A percentile compares a stretch with the other conserved stretches of the same genome.
Evolutionary conservation across 768 basidiomycete genomes (phyloP).

Genomic region (Boletus subcaerulescens): DNA sequence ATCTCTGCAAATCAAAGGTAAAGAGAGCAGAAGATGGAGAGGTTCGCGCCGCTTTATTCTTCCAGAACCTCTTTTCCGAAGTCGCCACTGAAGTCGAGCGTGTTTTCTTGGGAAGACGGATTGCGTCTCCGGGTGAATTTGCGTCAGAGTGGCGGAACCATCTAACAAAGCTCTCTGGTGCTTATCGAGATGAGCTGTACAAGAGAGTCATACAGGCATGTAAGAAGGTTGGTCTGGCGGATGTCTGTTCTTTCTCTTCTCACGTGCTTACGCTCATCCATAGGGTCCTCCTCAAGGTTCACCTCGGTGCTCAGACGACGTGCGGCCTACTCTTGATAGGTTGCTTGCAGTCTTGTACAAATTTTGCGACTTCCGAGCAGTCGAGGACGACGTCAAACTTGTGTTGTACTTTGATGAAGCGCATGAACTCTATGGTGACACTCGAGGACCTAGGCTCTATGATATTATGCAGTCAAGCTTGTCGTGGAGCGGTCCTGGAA

Average conservation of each 20-base stretch:
- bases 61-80: neutral
- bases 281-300: neutral
- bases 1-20: neutral
- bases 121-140: neutral
- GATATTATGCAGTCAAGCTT: neutral
- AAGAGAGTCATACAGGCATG: neutral
- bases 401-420: neutral
- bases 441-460: neutral
- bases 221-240: neutral
- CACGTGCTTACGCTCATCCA: neutral
- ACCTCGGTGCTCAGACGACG: too few relatives aligned
- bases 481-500: neutral
- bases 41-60: neutral
- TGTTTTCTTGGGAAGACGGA: neutral
- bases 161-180: neutral
- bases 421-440: neutral
- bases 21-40: neutral
- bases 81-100: too few relatives aligned
- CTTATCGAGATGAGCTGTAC: neutral
- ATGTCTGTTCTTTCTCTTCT: neutral
- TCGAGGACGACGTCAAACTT: neutral
- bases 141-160: neutral
- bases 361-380: neutral
- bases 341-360: neutral
- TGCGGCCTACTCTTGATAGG: neutral